These are phyloP conservation scores for Dissophora ornata DNA, from an alignment of 192 early-diverging fungal genomes.

Conservation along the genomic window DNA sequence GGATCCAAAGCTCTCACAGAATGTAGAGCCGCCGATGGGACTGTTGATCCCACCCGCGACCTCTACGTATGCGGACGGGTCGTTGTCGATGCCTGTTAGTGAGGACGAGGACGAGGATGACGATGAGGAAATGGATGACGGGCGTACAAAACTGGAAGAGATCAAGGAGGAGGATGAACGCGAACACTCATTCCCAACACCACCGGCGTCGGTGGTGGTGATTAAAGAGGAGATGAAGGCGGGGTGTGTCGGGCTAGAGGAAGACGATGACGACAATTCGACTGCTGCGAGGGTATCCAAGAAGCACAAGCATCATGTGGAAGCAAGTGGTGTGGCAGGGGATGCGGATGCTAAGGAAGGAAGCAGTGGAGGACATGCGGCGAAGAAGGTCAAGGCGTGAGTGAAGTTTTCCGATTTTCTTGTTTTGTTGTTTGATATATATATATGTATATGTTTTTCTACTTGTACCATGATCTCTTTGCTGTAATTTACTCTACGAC, in stretches of 20 bases:
- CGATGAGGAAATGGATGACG: slow-evolving; percentile 27
- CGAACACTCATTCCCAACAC: slow-evolving; percentile 1
- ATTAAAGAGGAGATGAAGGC: slow-evolving; percentile 11
- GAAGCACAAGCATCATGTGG: slow-evolving; percentile 31
- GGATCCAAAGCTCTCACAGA: slow-evolving; percentile 58
- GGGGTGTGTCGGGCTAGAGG: background rate
- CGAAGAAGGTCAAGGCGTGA: slow-evolving; percentile 36
- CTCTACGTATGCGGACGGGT: slow-evolving; percentile 54
- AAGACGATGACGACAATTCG: slow-evolving; percentile 43
- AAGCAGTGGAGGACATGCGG: background rate
- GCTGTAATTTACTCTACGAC: too few relatives aligned
- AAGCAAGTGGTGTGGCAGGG: background rate
- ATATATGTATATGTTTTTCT: too few relatives aligned
- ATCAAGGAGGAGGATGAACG: slow-evolving; percentile 44
- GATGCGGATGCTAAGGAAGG: background rate
- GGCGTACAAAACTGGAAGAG: slow-evolving; percentile 21
- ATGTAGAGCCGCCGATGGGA: slow-evolving; percentile 17
- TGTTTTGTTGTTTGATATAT: too few relatives aligned
- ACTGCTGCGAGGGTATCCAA: slow-evolving; percentile 45
- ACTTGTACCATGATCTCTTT: too few relatives aligned
- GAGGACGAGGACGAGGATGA: slow-evolving; percentile 59
- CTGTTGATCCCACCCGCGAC: slow-evolving; percentile 46
- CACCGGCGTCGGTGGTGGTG: slow-evolving; percentile 2
- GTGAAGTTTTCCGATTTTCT: background rate
- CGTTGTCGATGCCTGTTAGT: slow-evolving; percentile 64